Evolutionary conservation across 768 basidiomycete species (phyloP).

Genomic region (Termitomyces sp.): DNA sequence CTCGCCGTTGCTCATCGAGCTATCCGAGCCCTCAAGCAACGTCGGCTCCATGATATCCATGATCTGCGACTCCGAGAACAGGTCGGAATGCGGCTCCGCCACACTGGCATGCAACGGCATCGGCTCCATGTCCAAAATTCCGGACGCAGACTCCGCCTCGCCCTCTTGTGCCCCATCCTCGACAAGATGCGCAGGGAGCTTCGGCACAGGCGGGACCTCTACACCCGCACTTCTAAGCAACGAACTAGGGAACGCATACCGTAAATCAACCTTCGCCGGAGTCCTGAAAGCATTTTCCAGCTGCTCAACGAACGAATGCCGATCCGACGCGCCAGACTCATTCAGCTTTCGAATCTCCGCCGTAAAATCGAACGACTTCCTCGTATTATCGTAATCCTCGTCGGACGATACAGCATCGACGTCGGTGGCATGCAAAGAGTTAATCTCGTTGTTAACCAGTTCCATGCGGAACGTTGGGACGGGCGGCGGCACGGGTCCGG

Average conservation of each 20-base stretch:
- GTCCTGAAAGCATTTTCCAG: conserved; percentile 77
- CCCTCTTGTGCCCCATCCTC: conserved; percentile 8
- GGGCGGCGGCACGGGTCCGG: background rate
- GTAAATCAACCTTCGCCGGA: conserved; percentile 62
- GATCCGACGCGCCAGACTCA: conserved; percentile 50
- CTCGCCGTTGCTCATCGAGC: conserved; percentile 21
- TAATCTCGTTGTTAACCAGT: conserved; percentile 13
- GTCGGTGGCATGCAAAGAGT: conserved; percentile 29
- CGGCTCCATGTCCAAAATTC: conserved; percentile 25
- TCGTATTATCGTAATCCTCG: conserved; percentile 62
- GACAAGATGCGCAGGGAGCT: conserved; percentile 29
- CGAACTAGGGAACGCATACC: conserved; percentile 36
- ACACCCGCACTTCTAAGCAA: conserved; percentile 20
- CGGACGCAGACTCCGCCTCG: conserved; percentile 7
- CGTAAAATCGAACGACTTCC: conserved; percentile 81
- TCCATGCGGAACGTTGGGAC: background rate
- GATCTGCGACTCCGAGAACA: conserved; percentile 23
- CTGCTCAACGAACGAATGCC: conserved; percentile 77
- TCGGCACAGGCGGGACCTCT: conserved; percentile 49
- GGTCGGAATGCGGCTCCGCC: conserved; percentile 17
- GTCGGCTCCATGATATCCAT: conserved; percentile 31
- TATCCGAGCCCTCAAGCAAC: conserved; percentile 32
- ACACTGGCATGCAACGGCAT: conserved; percentile 17
- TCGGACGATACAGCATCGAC: conserved; percentile 18
- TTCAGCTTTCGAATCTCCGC: conserved; percentile 68